Percentiles rank a stretch among this genome's conserved stretches.
Conservation (phyloP, 2,329 filamentous ascomycete species). For the Penicillium sp. region DNA sequence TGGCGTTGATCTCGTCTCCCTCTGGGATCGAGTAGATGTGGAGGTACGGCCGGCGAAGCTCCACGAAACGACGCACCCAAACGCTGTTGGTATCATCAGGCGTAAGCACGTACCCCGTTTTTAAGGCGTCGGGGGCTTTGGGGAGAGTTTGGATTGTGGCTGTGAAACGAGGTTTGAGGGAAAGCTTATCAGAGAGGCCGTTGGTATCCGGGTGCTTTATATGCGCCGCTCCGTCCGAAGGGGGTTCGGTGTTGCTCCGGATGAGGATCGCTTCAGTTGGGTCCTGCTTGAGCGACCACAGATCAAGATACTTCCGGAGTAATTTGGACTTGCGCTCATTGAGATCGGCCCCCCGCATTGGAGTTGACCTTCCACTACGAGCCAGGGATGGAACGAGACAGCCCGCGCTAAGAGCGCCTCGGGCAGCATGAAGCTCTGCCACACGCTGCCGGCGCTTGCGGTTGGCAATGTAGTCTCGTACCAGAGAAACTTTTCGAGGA, state of each 20-base stretch:
- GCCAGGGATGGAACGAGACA: slow-evolving; percentile 35
- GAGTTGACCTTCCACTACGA: slow-evolving; percentile 35
- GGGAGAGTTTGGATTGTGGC: slow-evolving; percentile 73
- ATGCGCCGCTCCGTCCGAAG: slow-evolving; percentile 34
- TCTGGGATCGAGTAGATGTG: slow-evolving; percentile 83
- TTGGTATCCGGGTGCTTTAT: slow-evolving; percentile 23
- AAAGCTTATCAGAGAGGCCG: slow-evolving; percentile 29
- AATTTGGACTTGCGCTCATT: slow-evolving; percentile 38
- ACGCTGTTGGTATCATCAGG: slow-evolving; percentile 72
- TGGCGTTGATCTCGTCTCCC: slow-evolving; percentile 84
- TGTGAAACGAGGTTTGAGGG: slow-evolving; percentile 61
- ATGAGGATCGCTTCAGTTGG: slow-evolving; percentile 43
- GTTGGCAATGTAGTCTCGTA: slow-evolving; percentile 79
- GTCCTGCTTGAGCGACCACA: slow-evolving; percentile 43
- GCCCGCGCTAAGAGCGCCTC: slow-evolving; percentile 42
- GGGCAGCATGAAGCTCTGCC: slow-evolving; percentile 71
- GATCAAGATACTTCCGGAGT: slow-evolving; percentile 40
- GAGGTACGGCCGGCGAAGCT: slow-evolving; percentile 85
- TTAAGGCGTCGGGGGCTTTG: slow-evolving; percentile 78
- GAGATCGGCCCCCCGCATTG: slow-evolving; percentile 32
- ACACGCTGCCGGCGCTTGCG: slow-evolving; percentile 71
- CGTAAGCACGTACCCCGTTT: slow-evolving; percentile 82
- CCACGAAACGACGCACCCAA: slow-evolving; percentile 91
- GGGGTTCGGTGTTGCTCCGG: slow-evolving; percentile 44
- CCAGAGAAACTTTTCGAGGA: slow-evolving; percentile 82